phyloP scores from a whole-genome alignment of 192 early-diverging fungal species.

The Spizellomyces punctatus region DNA sequence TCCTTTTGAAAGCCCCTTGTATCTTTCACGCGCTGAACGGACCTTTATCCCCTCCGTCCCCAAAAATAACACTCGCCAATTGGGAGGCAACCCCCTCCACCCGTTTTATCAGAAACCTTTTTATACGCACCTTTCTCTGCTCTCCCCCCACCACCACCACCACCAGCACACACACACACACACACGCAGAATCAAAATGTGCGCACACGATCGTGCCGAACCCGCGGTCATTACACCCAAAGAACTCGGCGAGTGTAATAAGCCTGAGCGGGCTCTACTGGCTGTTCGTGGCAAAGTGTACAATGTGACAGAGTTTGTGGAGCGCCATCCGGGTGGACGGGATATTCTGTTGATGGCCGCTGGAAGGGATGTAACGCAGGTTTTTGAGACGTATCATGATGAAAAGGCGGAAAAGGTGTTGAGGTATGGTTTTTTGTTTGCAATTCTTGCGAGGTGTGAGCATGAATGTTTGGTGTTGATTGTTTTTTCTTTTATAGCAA shows the following conservation, averaged over 20 bases:
- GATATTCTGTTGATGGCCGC: constrained; percentile 43
- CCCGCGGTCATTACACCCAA: neutral
- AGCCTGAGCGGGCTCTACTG: constrained; percentile 45
- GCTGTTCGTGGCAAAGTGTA: constrained; percentile 49
- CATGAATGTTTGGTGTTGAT: neutral
- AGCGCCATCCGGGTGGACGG: constrained; percentile 52
- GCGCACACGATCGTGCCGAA: too few relatives aligned
- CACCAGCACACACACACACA: too few relatives aligned
- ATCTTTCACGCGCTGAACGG: too few relatives aligned
- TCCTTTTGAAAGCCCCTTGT: too few relatives aligned
- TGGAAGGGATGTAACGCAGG: constrained; percentile 69
- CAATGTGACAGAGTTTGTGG: constrained; percentile 55
- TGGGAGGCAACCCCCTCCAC: too few relatives aligned
- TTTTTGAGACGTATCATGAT: constrained; percentile 65
- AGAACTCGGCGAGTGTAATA: constrained; percentile 46
- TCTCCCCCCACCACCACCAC: too few relatives aligned
- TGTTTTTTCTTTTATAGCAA: constrained; percentile 9
- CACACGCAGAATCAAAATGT: too few relatives aligned
- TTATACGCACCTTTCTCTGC: too few relatives aligned
- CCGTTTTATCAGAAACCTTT: too few relatives aligned
- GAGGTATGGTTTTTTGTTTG: constrained; percentile 14
- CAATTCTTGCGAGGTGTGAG: too few relatives aligned
- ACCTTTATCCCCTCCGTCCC: too few relatives aligned
- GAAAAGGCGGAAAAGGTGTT: constrained; percentile 20
- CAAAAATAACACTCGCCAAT: too few relatives aligned